Evolutionary conservation across 2,329 filamentous ascomycete species (phyloP).

Genomic region (Diaporthe citriasiana): DNA sequence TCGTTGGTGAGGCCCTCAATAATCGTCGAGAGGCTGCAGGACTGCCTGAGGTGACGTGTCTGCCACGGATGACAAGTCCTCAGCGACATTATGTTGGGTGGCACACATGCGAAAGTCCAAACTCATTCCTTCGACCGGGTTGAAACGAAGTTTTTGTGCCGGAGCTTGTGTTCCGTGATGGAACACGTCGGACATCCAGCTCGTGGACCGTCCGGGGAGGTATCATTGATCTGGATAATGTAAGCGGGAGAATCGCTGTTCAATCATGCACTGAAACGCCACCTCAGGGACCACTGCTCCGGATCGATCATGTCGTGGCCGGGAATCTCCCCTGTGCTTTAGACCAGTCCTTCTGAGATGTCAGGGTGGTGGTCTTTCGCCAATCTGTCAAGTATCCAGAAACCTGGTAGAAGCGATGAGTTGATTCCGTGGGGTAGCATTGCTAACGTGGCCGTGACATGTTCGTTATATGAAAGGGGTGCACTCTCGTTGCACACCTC

Average conservation of each 20-base stretch:
- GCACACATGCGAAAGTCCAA: background rate
- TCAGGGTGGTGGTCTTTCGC: background rate
- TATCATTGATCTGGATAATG: background rate
- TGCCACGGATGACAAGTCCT: constrained; percentile 12
- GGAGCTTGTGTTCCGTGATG: background rate
- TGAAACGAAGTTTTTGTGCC: background rate
- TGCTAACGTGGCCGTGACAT: background rate
- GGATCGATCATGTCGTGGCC: constrained; percentile 16
- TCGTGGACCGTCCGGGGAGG: background rate
- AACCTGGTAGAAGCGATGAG: background rate
- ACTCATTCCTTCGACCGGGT: background rate
- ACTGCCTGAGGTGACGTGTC: background rate
- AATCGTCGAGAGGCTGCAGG: background rate
- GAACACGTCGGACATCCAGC: background rate
- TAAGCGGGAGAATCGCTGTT: no score
- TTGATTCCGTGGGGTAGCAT: background rate
- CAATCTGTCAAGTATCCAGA: background rate
- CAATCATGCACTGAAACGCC: background rate
- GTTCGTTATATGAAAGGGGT: background rate
- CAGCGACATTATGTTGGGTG: background rate
- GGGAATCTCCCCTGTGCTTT: background rate
- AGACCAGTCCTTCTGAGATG: background rate
- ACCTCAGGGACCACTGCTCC: background rate
- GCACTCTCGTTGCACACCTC: background rate
- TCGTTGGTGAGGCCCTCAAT: background rate